Evolutionary conservation across 495 filamentous ascomycete genomes (phyloP), one percentile per base, ranked within the genome.

Genomic region (Lepraria neglecta): DNA sequence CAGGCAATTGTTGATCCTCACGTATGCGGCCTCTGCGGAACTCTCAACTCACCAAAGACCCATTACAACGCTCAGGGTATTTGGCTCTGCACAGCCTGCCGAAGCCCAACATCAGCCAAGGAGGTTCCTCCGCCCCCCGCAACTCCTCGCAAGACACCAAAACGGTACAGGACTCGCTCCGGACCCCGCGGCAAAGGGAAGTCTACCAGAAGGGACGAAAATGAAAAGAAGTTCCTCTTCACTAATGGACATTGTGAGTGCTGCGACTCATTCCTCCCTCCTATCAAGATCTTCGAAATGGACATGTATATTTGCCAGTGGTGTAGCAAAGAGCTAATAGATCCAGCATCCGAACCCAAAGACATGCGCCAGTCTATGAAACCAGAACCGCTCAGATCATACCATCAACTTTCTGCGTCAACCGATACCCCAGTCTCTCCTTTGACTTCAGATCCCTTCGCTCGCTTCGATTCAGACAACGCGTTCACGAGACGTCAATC

Each of bases 61-160:
- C 15, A 30, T 1, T 61, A 61, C 19, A 50, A 44, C 24, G 10
- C 7, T 33, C 50, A 38, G 17, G 51, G 59, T 6, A 11, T 61
- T n/a, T 61, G 50, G 42, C 50, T 61, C 15, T 61, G 59, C 19
- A 46, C 15, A 15, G 50, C 40, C 21, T 61, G 59, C 14, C n/a
- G 50, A 28, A 24, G 14, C 12, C 59, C 59, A 24, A n/a, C n/a
- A 1, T 54, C 30, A 6, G 12, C 59, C 21, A 61, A 35, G 30
- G 59, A 61, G 42, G 28, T 61, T n/a, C 59, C 59, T 38, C 59
- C 59, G 40, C n/a, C 40, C 12, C 48, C 48, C 28, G 52, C 48
- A 19, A 3, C 53, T 31, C 38, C 58, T 19, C 35, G 11, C 7
- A 30, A 15, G 28, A 45, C 35, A 38, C 12, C 38, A 15, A 15